Percentiles rank a stretch among this genome's conserved stretches.
phyloP scores from a whole-genome alignment of 2,329 filamentous ascomycete species.

The Xylariaceae sp. region DNA sequence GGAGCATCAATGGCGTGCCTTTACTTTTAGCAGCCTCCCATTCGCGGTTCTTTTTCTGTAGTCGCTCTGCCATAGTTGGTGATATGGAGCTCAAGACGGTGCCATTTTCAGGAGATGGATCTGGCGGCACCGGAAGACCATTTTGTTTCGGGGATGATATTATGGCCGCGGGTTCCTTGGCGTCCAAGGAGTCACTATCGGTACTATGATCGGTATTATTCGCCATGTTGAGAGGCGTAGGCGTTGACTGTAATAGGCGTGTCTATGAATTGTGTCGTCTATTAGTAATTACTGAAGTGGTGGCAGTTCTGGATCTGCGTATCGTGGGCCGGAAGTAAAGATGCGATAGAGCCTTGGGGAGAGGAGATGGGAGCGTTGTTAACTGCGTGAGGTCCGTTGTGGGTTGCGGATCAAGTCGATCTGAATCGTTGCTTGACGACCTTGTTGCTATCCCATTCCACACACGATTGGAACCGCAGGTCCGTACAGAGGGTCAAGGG shows the following conservation, averaged over 20 bases:
- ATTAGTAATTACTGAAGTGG: not conserved
- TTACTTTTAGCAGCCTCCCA: conserved; percentile 57
- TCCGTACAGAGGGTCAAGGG: not conserved
- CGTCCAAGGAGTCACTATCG: conserved; percentile 17
- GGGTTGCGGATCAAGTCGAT: not conserved
- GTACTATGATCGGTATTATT: conserved; percentile 20
- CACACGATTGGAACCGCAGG: not conserved
- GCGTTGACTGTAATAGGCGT: not conserved
- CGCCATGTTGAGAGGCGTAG: conserved; percentile 20
- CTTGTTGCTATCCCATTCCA: not conserved
- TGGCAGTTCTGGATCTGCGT: not conserved
- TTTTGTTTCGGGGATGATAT: conserved; percentile 21
- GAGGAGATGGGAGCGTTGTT: not conserved
- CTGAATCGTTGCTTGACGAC: not conserved
- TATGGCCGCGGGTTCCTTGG: conserved; percentile 17
- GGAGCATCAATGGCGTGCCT: conserved; percentile 55
- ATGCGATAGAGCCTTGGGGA: not conserved
- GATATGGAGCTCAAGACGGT: conserved; percentile 18
- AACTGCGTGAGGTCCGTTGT: not conserved
- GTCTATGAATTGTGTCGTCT: too few relatives aligned
- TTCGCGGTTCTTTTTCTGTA: conserved; percentile 60
- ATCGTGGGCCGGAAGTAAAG: too few relatives aligned
- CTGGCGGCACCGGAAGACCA: conserved; percentile 12
- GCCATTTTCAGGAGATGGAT: conserved; percentile 21
- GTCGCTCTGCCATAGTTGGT: conserved; percentile 36